Base-by-base conservation (phyloP, 495 filamentous ascomycete genomes). In the Neurospora sp. region DNA sequence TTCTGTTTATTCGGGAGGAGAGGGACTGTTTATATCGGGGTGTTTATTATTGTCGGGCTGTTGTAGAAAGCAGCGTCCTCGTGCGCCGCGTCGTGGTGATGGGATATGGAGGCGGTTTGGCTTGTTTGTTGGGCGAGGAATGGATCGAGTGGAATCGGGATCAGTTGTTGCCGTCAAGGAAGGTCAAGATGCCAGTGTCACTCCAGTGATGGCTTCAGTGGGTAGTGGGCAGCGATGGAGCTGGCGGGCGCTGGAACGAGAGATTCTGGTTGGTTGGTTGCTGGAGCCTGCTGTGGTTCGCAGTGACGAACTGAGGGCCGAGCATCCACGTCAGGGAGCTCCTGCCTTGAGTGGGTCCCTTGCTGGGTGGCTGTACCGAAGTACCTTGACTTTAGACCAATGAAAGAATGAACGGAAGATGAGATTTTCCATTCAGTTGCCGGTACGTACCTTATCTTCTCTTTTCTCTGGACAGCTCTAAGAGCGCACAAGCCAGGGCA, bases 251-350 rank as follows among this genome's bases (percentile, higher is more conserved):
- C 42, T 62, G 24, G 28, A 62, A 62, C 13, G 54, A 3, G 48
- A 62, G 24, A 6, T 31, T 31, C 28, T 62, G 54, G 54, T 62
- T 62, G 54, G 54, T 5, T 62, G 24, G 54, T 62, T 8, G 28
- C 13, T 7, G 24, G 28, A 34, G 28, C 54, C 54, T 62, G 54
- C 54, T 13, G 54, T 17, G 4, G 54, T 17, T 62, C 4, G 54
- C 28, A 62, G 54, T 62, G 54, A 62, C 54, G 54, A 62, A 62
- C 54, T 34, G 28, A 62, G 28, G 42, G 62, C 42, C 39, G 21
- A 71, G 59, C 40, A 71, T 81, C 78, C 79, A 81, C 78, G 79
- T 81, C 77, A 81, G 79, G 78, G 74, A 79, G 78, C 78, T 81
- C 79, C 79, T 81, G 79, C 79, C 79, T 80, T 79, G 78, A 76